A percentile compares a stretch with the other conserved stretches of the same genome.
Evolutionary conservation across 805 yeast species (phyloP).

Genomic region (Starmera amethionina): DNA sequence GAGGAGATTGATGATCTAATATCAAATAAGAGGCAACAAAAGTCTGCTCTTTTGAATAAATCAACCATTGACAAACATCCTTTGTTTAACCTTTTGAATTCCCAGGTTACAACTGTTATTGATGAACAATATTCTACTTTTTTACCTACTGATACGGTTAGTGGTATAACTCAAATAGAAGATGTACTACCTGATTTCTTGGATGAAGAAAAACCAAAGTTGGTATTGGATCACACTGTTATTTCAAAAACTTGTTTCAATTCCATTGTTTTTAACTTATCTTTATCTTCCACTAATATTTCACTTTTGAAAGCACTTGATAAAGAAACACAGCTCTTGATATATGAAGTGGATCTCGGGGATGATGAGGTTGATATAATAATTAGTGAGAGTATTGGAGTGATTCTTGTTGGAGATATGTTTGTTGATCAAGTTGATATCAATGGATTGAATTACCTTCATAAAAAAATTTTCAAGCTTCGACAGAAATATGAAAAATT

Average conservation of each 20-base stretch:
- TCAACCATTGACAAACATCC: not conserved
- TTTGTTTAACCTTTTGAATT: not conserved
- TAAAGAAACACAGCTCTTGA: not conserved
- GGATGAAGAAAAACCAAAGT: not conserved
- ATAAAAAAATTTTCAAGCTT: too few relatives aligned
- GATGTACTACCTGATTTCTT: too few relatives aligned
- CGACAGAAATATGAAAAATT: constrained; percentile 1
- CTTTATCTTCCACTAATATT: not conserved
- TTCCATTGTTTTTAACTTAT: constrained; percentile 5
- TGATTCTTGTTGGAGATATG: constrained; percentile 4
- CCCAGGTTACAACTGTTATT: too few relatives aligned
- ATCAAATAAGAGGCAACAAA: not conserved
- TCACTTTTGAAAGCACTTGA: constrained; percentile 1
- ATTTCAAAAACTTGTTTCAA: not conserved
- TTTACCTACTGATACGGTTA: too few relatives aligned
- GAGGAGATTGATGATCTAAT: constrained; percentile 12
- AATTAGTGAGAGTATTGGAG: constrained; percentile 5
- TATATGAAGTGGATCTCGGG: constrained; percentile 10
- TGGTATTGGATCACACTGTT: not conserved
- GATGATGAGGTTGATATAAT: constrained; percentile 10
- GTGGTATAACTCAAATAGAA: too few relatives aligned
- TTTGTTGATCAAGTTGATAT: constrained; percentile 6
- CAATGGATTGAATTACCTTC: constrained; percentile 2
- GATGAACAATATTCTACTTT: too few relatives aligned
- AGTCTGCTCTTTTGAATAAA: not conserved